Evolutionary conservation across 345 rosid genomes (phyloP).

Genomic region (Passiflora organensis): DNA sequence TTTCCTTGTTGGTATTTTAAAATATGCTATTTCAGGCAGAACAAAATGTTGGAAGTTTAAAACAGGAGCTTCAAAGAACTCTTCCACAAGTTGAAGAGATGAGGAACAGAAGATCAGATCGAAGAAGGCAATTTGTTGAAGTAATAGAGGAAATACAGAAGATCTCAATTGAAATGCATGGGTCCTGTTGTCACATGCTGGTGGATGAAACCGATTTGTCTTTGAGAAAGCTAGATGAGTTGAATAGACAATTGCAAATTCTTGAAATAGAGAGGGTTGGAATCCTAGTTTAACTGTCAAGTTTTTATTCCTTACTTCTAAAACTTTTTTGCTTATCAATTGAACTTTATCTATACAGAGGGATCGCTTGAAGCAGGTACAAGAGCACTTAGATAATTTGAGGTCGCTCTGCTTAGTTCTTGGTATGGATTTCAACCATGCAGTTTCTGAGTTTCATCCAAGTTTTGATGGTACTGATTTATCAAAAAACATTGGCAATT

Average conservation of each 20-base stretch:
- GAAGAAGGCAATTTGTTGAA: conserved; percentile 73
- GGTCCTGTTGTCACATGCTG: conserved; percentile 30
- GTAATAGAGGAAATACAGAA: conserved; percentile 48
- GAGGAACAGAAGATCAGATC: conserved; percentile 64
- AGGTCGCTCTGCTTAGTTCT: conserved; percentile 51
- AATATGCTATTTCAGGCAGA: conserved; percentile 47
- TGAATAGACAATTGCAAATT: conserved; percentile 33
- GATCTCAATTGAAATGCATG: conserved; percentile 57
- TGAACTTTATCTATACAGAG: conserved; percentile 26
- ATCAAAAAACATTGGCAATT: conserved; percentile 38
- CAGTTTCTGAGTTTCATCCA: conserved; percentile 38
- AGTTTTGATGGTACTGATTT: conserved; percentile 34
- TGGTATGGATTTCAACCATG: conserved; percentile 47
- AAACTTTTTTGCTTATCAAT: neutral
- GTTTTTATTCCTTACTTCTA: neutral
- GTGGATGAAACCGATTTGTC: conserved; percentile 65
- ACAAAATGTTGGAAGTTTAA: conserved; percentile 70
- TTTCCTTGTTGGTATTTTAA: no score
- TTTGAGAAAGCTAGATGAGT: conserved; percentile 43
- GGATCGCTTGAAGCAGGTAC: conserved; percentile 42
- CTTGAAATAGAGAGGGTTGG: conserved; percentile 61
- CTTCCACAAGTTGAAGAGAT: conserved; percentile 89
- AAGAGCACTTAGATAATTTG: conserved; percentile 32
- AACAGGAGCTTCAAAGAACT: conserved; percentile 65
- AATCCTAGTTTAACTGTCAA: neutral